Base-by-base conservation (phyloP, 78 protist genomes). In the Diacronema lutheri region DNA sequence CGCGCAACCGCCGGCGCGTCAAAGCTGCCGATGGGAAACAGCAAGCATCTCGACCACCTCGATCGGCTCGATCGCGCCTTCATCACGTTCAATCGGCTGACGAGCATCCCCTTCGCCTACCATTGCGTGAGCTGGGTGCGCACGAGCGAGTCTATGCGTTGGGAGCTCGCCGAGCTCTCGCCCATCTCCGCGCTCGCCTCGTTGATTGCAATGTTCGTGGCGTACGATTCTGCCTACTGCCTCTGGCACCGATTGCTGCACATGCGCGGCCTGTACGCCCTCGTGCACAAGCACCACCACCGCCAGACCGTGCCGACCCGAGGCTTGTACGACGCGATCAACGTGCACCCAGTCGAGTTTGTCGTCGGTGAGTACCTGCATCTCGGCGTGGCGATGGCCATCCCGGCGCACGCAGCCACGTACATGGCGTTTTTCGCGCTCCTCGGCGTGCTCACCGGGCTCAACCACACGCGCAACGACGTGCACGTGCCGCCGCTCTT, bases 211-310 rank as follows among this genome's bases (percentile, higher is more conserved):
- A 0, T 74, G 4, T 62, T 73, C 31, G 21, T 80, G n/a, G 44
- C 81, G 23, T 87, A 87, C 85, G 90, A 87, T 46, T 33, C 71
- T 31, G 56, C 71, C 83, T 87, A 87, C 79, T 13, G 46, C 35
- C 33, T 29, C 26, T 58, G 81, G n/a, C 90, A 87, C 58, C 57
- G 90, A 0, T 57, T 62, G 76, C 86, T 87, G 19, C 90, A 87
- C 68, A 5, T 12, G 44, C 85, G 56, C 2, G 29, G 9, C 13
- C 4, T 87, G 25, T 87, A 87, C 44, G 62, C 58, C 25, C 44
- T 40, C 72, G 31, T 79, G 23, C 90, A 87, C 78, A 87, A 87
- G 83, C 82, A 85, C 41, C 90, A 87, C 64, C 90, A 87, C 31
- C 80, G 85, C 10, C 90, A 87, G 60, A 57, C 31, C 19, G 74